These are phyloP conservation scores for Fusarium begoniae DNA, from an alignment of 2,329 filamentous ascomycete species.

Conservation along the genomic window DNA sequence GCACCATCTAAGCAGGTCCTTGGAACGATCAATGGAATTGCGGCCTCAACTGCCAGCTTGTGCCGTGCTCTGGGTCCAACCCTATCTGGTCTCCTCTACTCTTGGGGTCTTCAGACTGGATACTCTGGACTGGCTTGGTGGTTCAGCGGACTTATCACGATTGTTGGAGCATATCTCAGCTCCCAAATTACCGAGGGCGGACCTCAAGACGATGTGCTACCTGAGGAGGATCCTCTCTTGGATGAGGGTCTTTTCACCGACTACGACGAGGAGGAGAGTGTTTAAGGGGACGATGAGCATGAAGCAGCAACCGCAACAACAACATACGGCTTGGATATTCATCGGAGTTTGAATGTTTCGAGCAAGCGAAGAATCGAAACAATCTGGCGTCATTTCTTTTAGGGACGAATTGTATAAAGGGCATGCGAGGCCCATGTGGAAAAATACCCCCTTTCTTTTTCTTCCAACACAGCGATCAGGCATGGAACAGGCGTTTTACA, in stretches of 20 bases:
- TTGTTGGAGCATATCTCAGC: conserved; percentile 78
- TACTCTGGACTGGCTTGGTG: conserved; percentile 95
- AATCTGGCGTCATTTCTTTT: conserved; percentile 39
- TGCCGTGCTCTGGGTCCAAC: conserved; percentile 90
- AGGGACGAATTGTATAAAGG: conserved; percentile 37
- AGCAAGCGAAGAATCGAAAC: conserved; percentile 30
- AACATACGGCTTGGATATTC: conserved; percentile 23
- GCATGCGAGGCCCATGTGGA: conserved; percentile 21
- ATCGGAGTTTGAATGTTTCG: conserved; percentile 38
- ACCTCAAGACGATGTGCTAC: conserved; percentile 53
- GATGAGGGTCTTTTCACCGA: conserved; percentile 45
- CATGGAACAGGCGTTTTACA: conserved; percentile 38
- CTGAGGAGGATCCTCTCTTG: conserved; percentile 51
- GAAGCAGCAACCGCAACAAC: background rate
- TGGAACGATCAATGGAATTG: conserved; percentile 91
- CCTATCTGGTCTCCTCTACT: conserved; percentile 85
- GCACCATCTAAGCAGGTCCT: conserved; percentile 85
- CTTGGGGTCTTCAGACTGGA: conserved; percentile 79
- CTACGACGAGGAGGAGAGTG: conserved; percentile 47
- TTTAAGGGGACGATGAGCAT: conserved; percentile 32
- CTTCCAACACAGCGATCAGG: conserved; percentile 32
- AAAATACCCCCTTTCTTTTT: conserved; percentile 30
- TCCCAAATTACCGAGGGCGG: conserved; percentile 76
- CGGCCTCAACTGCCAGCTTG: conserved; percentile 88
- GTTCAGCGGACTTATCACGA: conserved; percentile 81